Evolutionary conservation across 148 eudicot species (phyloP), one percentile per base, ranked within the genome.

Genomic region (Heliosperma pusillum): DNA sequence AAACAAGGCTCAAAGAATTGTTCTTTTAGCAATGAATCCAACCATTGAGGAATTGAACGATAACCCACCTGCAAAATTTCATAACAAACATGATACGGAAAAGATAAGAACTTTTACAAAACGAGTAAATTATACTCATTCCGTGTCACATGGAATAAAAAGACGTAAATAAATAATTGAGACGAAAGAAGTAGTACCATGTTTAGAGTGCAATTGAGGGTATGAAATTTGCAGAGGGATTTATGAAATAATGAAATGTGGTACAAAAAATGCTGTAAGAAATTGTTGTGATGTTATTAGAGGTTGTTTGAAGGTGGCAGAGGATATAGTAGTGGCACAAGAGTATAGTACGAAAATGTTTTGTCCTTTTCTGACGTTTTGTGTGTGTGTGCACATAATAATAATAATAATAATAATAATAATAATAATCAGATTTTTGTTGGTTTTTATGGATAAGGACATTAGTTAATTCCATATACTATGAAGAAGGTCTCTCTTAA

Each of bases 1-100:
- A 80, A 82, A 74, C 91, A 88, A 0, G 86, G 76, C 29, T 64
- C 83, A 72, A 85, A 88, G 84, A 88, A 88, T 19, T 78, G 78
- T 76, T 86, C 87, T 24, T 66, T 66, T 5, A 88, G 24, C 33
- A 88, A 77, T 7, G 72, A 75, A 78, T 80, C 67, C 44, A 86
- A 67, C 88, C 87, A 84, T 61, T 42, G 40, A 12, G 87, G 85
- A 76, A 78, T 76, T 42, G 83, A 69, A 53, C 64, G 50, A 26
- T 73, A 55, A 47, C 89, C 87, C 76, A 82, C 81, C 89, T 84
- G 79, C 7, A 29, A 4, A 4, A 67, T 58, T 42, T 17, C 63
- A 50, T 2, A 40, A 40, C 44, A 62, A 27, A 2, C 17, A 19
- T 47, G n/a, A n/a, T n/a, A n/a, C n/a, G n/a, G n/a, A n/a, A n/a